Evolutionary conservation across 306 rosid genomes (phyloP), one percentile per base, ranked within the genome.

Genomic region (Crataegus laevigata): DNA sequence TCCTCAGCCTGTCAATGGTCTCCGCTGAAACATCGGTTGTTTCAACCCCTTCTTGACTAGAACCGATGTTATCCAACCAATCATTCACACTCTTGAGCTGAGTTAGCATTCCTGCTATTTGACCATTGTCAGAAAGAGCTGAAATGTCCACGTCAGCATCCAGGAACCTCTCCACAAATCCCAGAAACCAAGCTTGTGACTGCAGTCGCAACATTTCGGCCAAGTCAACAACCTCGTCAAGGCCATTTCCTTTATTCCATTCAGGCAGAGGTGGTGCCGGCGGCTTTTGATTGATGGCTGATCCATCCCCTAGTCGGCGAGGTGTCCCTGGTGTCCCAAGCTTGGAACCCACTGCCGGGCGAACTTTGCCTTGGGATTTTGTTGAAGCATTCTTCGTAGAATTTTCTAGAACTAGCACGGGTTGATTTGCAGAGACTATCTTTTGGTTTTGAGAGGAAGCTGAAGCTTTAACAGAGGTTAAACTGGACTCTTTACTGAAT

Each of bases 81-180:
- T 93, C 93, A 10, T 93, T 93, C 76, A 93, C 98, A 34, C 96
- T 93, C 90, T 91, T 93, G 15, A 93, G 88, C 78, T 93, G 98
- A 74, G 92, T 89, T 82, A 91, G 81, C 88, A 91, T 93, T 76
- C 98, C 98, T 32, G 97, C 91, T 82, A 93, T 85, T 84, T 93
- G 96, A 64, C 90, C 96, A 38, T 93, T 93, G 77, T 89, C 92
- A n/a, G 97, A 93, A 85, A 93, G 74, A 26, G 82, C 72, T 14
- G 87, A 77, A 29, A 77, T 64, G 75, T 91, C 98, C 28, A 84
- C 89, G 22, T 91, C 96, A 4, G 85, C 85, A 72, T 93, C 97
- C 81, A 93, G 86, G 85, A 93, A 91, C 84, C 92, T 87, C 89
- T 91, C 97, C 43, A 93, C 96, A 69, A 86, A 93, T 63, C 85